These are phyloP conservation scores for Starmerella potacharoeniae DNA, from an alignment of 805 yeast species.

Conservation along the genomic window DNA sequence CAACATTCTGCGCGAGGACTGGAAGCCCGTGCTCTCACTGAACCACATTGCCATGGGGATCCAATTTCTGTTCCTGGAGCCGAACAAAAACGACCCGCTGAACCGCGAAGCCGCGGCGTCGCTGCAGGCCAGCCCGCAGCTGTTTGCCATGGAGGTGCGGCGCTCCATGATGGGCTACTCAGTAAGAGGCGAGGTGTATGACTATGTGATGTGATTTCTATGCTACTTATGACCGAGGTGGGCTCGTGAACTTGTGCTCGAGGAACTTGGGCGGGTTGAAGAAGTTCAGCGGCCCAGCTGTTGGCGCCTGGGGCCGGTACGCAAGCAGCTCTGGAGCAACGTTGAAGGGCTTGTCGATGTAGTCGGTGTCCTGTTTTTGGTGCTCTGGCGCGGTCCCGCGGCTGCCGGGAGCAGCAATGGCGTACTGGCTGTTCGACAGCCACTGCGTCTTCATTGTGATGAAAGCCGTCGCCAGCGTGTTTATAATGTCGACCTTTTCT, in stretches of 20 bases:
- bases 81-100: constrained; percentile 84
- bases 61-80: constrained; percentile 74
- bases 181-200: constrained; percentile 41
- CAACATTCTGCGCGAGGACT: constrained; percentile 84
- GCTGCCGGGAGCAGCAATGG: background rate
- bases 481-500: constrained; percentile 35
- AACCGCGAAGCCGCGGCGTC: constrained; percentile 78
- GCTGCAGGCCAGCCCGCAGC: constrained; percentile 31
- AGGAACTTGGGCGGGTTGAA: constrained; percentile 18
- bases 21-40: constrained; percentile 86
- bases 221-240: background rate
- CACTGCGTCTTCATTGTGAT: constrained; percentile 57
- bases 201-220: background rate
- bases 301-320: background rate
- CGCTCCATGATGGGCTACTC: constrained; percentile 62
- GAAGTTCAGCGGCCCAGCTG: constrained; percentile 10
- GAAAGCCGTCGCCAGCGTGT: constrained; percentile 50
- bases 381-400: background rate
- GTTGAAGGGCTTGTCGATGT: background rate
- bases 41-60: constrained; percentile 76
- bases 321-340: constrained; percentile 5
- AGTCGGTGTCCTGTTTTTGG: background rate
- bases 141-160: constrained; percentile 47
- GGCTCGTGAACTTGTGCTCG: background rate
- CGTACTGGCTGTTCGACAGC: constrained; percentile 22